A percentile compares a stretch with the other conserved stretches of the same genome.
Conservation (phyloP, 768 basidiomycete species). For the Hypholoma sublateritium region DNA sequence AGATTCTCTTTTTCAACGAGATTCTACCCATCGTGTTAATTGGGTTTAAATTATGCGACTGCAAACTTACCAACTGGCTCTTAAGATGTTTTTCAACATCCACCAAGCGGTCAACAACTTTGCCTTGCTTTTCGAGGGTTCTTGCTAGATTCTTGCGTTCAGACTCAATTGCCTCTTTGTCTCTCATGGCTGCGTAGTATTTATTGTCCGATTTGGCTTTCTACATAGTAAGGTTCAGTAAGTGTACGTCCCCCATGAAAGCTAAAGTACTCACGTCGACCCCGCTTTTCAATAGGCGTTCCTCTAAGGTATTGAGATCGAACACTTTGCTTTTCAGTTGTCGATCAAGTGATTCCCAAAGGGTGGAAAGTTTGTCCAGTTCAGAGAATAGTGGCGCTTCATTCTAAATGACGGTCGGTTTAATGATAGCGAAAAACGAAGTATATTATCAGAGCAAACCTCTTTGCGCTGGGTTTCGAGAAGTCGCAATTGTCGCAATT, state of each 20-base stretch:
- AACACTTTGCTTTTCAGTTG: slow-evolving; percentile 85
- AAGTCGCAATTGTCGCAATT: slow-evolving; percentile 60
- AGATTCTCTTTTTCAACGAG: slow-evolving; percentile 47
- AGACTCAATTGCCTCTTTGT: slow-evolving; percentile 78
- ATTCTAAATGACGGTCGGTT: slow-evolving; percentile 39
- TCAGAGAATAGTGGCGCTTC: slow-evolving; percentile 81
- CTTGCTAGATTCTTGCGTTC: slow-evolving; percentile 69
- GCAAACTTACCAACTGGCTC: slow-evolving; percentile 54
- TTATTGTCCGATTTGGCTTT: slow-evolving; percentile 97
- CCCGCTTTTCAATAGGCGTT: slow-evolving; percentile 59
- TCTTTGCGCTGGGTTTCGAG: slow-evolving; percentile 64
- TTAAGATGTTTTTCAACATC: slow-evolving; percentile 63
- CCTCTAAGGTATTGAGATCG: slow-evolving; percentile 74
- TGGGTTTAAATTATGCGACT: not conserved
- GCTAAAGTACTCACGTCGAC: slow-evolving; percentile 59
- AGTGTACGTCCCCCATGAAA: not conserved
- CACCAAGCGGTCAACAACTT: slow-evolving; percentile 61
- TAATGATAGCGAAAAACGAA: too few species aligned
- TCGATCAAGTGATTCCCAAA: slow-evolving; percentile 83
- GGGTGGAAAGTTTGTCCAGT: slow-evolving; percentile 79
- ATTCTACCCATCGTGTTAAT: not conserved
- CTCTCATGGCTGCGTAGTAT: slow-evolving; percentile 86
- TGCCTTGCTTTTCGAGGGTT: slow-evolving; percentile 44
- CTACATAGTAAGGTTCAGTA: slow-evolving; percentile 36
- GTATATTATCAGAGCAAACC: slow-evolving; percentile 34